These are phyloP conservation scores for Brassica nigra DNA, from an alignment of 345 rosid genomes.

Conservation along the genomic window DNA sequence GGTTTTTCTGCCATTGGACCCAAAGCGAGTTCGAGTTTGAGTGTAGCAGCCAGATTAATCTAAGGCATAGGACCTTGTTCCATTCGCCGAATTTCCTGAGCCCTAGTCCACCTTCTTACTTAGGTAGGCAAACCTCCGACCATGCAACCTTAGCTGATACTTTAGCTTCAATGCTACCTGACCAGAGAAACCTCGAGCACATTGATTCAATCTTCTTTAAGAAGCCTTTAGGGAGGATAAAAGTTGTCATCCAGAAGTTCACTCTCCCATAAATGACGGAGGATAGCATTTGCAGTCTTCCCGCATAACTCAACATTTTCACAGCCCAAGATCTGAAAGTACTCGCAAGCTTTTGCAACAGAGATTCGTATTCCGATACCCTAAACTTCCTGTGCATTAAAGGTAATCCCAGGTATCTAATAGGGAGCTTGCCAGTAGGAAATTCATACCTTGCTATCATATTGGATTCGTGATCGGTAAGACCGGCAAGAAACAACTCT, in stretches of 20 bases:
- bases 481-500: too few relatives aligned
- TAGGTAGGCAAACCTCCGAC: background rate
- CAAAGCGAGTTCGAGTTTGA: background rate
- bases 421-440: background rate
- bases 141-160: background rate
- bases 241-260: background rate
- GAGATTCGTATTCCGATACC: background rate
- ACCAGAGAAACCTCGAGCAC: background rate
- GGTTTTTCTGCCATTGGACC: background rate
- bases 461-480: background rate
- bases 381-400: background rate
- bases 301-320: too few relatives aligned
- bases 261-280: background rate
- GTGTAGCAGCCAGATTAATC: background rate
- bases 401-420: background rate
- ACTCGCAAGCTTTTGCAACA: background rate
- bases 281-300: too few relatives aligned
- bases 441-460: background rate
- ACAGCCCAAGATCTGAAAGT: too few relatives aligned
- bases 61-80: background rate
- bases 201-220: background rate
- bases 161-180: background rate
- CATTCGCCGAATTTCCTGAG: background rate
- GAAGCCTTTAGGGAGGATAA: background rate
- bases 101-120: background rate